A percentile compares a stretch with the other conserved stretches of the same genome.
Conservation (phyloP, 164 flowering plant genomes). For the Akebia trifoliata region DNA sequence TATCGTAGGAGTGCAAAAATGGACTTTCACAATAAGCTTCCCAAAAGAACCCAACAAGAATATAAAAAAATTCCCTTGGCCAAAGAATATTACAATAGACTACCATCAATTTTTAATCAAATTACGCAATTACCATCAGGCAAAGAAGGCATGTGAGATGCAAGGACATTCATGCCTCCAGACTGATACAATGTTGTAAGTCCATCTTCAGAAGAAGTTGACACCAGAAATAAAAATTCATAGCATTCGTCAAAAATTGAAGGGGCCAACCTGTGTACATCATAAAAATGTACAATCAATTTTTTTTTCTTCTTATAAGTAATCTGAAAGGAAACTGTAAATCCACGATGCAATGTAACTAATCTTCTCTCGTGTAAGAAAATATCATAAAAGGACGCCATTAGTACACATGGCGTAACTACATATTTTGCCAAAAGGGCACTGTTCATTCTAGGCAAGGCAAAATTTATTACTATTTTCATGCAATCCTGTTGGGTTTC, state of each 20-base stretch:
- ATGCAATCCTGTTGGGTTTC: background rate
- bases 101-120: background rate
- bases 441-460: no score
- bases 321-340: background rate
- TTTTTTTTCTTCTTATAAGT: no score
- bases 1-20: no score
- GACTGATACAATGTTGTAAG: constrained; percentile 40
- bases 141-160: constrained; percentile 44
- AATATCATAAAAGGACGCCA: background rate
- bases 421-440: no score
- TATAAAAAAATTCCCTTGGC: no score
- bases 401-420: background rate
- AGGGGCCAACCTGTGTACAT: constrained; percentile 38
- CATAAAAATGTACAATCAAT: no score
- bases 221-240: constrained; percentile 64
- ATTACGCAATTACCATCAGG: constrained; percentile 51
- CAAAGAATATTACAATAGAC: background rate
- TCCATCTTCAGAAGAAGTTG: constrained; percentile 55
- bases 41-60: no score
- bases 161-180: constrained; percentile 57
- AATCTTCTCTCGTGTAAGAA: no score
- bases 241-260: constrained; percentile 61
- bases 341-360: no score
- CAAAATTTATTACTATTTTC: no score
- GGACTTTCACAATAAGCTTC: no score